A percentile compares a stretch with the other conserved stretches of the same genome.
phyloP scores from a whole-genome alignment of 2,329 filamentous ascomycete species.

The Didymella pomorum region DNA sequence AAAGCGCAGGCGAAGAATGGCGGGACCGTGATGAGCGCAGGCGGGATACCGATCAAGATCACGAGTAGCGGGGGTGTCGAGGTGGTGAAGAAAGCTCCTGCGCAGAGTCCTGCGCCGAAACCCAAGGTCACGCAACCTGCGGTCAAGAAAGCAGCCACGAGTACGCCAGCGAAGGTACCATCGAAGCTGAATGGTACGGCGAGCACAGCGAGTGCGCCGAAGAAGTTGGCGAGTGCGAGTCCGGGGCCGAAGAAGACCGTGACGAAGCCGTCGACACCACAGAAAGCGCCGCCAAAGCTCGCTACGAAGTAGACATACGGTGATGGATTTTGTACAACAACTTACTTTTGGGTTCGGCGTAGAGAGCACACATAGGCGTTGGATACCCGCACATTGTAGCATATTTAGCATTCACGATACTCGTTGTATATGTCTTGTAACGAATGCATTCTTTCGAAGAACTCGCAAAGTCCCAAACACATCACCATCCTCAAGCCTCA shows the following conservation, averaged over 20 bases:
- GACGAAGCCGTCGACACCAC: not conserved
- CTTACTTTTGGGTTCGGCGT: slow-evolving; percentile 1
- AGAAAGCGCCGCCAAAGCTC: slow-evolving; percentile 10
- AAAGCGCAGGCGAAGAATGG: slow-evolving; percentile 42
- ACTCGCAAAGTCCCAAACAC: too few species aligned
- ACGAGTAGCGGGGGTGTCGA: slow-evolving; percentile 37
- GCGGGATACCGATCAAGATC: slow-evolving; percentile 46
- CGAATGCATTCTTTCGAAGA: too few species aligned
- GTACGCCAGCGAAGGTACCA: slow-evolving; percentile 9
- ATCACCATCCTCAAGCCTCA: not conserved
- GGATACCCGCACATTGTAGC: slow-evolving; percentile 17
- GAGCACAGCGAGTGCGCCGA: not conserved
- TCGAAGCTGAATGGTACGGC: slow-evolving; percentile 7
- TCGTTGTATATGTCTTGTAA: too few species aligned
- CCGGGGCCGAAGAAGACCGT: slow-evolving; percentile 3
- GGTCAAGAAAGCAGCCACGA: slow-evolving; percentile 18
- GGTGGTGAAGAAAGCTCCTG: slow-evolving; percentile 25
- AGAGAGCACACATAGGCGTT: slow-evolving; percentile 13
- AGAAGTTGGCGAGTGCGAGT: slow-evolving; percentile 5
- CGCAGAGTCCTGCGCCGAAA: slow-evolving; percentile 5
- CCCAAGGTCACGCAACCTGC: not conserved
- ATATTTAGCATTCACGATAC: too few species aligned
- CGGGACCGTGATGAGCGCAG: slow-evolving; percentile 37
- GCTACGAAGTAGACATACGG: slow-evolving; percentile 12
- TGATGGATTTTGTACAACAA: slow-evolving; percentile 4